Evolutionary conservation across 1,139 yeast genomes (phyloP), one percentile per base, ranked within the genome.

Genomic region (Scheffersomyces segobiensis): DNA sequence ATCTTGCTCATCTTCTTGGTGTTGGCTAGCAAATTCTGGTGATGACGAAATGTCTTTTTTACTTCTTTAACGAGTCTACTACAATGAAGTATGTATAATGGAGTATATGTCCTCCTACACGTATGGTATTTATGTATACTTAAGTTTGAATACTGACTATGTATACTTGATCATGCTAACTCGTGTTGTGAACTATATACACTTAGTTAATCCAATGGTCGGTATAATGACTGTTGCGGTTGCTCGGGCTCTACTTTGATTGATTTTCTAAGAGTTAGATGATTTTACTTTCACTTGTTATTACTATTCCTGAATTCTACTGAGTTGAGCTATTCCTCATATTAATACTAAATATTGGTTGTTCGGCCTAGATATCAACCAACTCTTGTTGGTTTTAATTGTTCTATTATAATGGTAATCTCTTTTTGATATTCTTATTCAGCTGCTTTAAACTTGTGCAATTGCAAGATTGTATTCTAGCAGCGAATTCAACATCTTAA

Each of bases 11-110:
- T 96, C 58, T 79, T 95, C 62, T 81, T 96, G 64, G 98, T 93
- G 24, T 80, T 95, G 62, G 93, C 91, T 57, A 88, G 95, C 70
- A 95, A 95, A 74, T 92, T 95, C 72, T 84, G 88, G 85, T 89
- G 64, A 62, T 32, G 42, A 32, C 12, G 42, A 32, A 32, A 32
- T 32, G 42, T 32, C 12, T 32, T 32, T 17, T 32, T 32, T 32
- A 32, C 14, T 32, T 32, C 42, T 32, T 32, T 7, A 32, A 32
- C 12, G 14, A 32, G 42, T 32, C 42, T 32, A 24, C 32, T 24
- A 3, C 12, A 3, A 12, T 7, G 42, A 12, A 8, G 42, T 32
- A 32, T 24, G 32, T 24, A 24, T 14, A 12, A 32, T 32, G 42
- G 12, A 32, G 42, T 32, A 10, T 24, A 32, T 8, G 42, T 32